Base-by-base conservation (phyloP, 305 asterid genomes). In the Rubia tinctorum region DNA sequence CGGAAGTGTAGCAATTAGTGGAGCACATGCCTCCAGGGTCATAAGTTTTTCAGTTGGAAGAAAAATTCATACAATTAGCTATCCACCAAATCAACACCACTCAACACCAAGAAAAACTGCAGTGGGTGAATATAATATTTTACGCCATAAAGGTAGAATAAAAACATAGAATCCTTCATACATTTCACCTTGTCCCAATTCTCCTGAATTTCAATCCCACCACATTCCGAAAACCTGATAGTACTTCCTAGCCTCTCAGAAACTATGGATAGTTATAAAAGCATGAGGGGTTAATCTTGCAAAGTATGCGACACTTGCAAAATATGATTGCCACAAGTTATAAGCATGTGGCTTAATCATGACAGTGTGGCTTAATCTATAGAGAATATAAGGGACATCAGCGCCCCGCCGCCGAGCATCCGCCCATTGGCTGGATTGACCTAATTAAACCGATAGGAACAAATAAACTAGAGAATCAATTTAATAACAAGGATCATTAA, bases 371-470 rank as follows among this genome's bases (percentile, higher is more conserved):
- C 34, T 30, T 30, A 30, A 30, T 30, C 34, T 30, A 1, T 3
- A 30, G 34, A 30, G 34, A 30, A n/a, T n/a, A n/a, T n/a, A n/a
- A n/a, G n/a, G n/a, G n/a, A n/a, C 97, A 87, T 89, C 98, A 75
- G 97, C 97, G 73, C 96, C 96, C 90, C 95, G 55, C 98, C 98
- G 63, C 96, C 96, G 55, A 93, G 96, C 97, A 93, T 93, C 49
- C 77, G 76, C 80, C 91, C 92, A 78, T 93, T 91, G 22, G 97
- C 94, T 71, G 98, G 98, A 88, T 91, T 93, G 72, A 93, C 97
- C 98, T 93, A 69, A 37, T 34, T 40, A 76, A 71, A 68, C 72
- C 59, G 56, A 69, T 70, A 13, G 71, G 71, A 69, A 56, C 37
- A 62, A 53, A 44, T 44, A 4, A 44, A 44, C 34, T 30, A 30